Conservation (phyloP, 345 rosid genomes). For the Salix udensis region DNA sequence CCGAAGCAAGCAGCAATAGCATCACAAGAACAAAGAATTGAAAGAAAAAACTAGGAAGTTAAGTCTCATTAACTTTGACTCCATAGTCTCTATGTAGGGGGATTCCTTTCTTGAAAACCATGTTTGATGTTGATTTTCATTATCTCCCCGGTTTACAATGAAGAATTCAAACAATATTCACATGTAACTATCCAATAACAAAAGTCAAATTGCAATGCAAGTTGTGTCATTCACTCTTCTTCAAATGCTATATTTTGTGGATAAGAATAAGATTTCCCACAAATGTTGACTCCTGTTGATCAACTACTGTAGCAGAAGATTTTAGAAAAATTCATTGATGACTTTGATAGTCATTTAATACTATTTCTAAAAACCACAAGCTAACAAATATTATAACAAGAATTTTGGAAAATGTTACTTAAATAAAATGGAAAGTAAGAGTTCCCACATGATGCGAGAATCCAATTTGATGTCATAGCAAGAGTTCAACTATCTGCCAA, state of each 20-base stretch:
- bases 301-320: neutral
- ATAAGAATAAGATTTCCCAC: neutral
- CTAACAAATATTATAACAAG: too few species aligned
- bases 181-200: neutral
- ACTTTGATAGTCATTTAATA: neutral
- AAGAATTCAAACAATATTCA: neutral
- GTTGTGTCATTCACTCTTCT: neutral
- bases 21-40: neutral
- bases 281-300: neutral
- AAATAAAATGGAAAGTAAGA: neutral
- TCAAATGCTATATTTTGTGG: slow-evolving; percentile 1
- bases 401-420: too few species aligned
- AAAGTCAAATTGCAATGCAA: neutral
- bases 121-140: neutral
- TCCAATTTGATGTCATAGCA: slow-evolving; percentile 13
- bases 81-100: neutral
- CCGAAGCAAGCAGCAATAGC: neutral
- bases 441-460: slow-evolving; percentile 16
- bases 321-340: neutral
- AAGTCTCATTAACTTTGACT: neutral
- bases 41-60: neutral
- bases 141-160: neutral
- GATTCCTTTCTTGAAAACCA: neutral
- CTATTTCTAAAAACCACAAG: neutral
- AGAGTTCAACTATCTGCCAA: slow-evolving; percentile 8